Base-by-base conservation (phyloP, 306 rosid genomes). In the Lathyrus tuberosus region DNA sequence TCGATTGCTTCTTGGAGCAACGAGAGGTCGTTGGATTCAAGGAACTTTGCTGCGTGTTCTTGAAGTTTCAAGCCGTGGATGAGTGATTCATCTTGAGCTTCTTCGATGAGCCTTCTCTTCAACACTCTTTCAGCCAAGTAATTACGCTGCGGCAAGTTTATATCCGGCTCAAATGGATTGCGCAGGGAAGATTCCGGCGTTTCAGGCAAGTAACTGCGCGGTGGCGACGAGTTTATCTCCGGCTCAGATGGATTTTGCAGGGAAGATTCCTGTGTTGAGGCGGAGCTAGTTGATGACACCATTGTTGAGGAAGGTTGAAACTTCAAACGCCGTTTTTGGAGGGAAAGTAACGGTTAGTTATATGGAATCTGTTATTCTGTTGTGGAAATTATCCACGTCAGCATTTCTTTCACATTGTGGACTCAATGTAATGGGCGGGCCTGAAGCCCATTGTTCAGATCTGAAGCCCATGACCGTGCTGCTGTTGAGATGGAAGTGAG, bases 251-350 rank as follows among this genome's bases (percentile, higher is more conserved):
- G 11, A 7, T 8, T 2, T 10, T 8, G 42, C 10, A 10, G 65
- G n/a, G 68, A 28, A 66, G 16, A 5, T 2, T 5, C 38, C 10
- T 4, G 26, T 8, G 20, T 4, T 16, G 22, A 16, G 11, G 22
- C 10, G 2, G 57, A 44, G 11, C 0, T 0, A 46, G 61, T 33
- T 13, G 61, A 3, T 41, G 53, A 20, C 17, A 49, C 62, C 72
- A 68, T 68, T 68, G 72, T 17, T 68, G 49, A 51, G 33, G 44
- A 67, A 51, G 46, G 22, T 38, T 62, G 16, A 54, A 54, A 9
- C 14, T 67, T 67, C 15, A 9, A 69, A 22, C 14, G 24, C 8
- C 10, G 51, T 3, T 20, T 68, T 53, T 69, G 73, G 73, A 52
- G 73, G 73, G 73, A 53, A 69, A 1, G 18, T 14, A 69, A 52